phyloP scores from a whole-genome alignment of 352 stramenopile species.

The Aphanomyces invadans region DNA sequence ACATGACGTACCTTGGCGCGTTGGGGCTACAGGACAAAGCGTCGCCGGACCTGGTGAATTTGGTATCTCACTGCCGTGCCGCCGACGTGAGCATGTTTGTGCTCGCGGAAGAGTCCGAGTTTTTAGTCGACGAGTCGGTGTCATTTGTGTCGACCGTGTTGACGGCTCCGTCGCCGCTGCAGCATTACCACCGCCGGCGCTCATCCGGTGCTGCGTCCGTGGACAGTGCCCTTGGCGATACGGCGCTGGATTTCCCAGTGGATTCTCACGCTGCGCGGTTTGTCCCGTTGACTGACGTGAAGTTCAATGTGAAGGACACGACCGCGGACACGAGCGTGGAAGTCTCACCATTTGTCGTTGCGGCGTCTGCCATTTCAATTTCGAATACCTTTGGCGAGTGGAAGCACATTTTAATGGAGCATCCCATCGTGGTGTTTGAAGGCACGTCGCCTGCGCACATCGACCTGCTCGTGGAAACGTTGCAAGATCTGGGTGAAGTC shows the following conservation, averaged over 20 bases:
- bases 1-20: slow-evolving; percentile 48
- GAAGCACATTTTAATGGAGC: slow-evolving; percentile 37
- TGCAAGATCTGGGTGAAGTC: slow-evolving; percentile 46
- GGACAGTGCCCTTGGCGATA: background rate
- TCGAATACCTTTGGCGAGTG: slow-evolving; percentile 48
- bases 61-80: slow-evolving; percentile 36
- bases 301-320: slow-evolving; percentile 35
- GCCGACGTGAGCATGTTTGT: slow-evolving; percentile 40
- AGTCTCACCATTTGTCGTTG: slow-evolving; percentile 34
- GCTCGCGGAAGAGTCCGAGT: slow-evolving; percentile 23
- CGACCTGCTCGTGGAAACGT: slow-evolving; percentile 42
- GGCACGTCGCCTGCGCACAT: slow-evolving; percentile 36
- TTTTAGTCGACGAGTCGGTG: background rate
- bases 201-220: slow-evolving; percentile 1
- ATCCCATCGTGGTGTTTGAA: slow-evolving; percentile 42
- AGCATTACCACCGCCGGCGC: background rate
- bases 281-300: slow-evolving; percentile 31
- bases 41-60: slow-evolving; percentile 42
- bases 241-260: background rate
- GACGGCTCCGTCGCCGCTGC: background rate
- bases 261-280: slow-evolving; percentile 20
- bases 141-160: background rate
- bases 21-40: slow-evolving; percentile 44
- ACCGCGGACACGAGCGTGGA: slow-evolving; percentile 33
- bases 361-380: slow-evolving; percentile 37